Evolutionary conservation across 1,139 yeast species (phyloP).

Genomic region (Taiozyma sp.): DNA sequence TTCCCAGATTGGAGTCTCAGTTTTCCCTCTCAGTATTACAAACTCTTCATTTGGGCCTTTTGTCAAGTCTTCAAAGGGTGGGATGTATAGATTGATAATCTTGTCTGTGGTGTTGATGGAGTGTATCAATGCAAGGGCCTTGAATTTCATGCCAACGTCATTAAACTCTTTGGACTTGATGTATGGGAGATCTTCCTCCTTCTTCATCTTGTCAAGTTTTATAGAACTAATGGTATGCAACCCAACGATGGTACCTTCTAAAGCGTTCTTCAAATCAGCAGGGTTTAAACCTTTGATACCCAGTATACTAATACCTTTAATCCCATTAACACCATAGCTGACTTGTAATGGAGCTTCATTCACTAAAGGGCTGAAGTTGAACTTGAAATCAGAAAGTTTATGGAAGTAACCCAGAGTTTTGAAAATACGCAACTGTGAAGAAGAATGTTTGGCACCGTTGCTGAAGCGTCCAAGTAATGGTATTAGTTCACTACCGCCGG

Average conservation of each 20-base stretch:
- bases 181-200: slow-evolving; percentile 6
- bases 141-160: slow-evolving; percentile 21
- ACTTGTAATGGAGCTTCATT: slow-evolving; percentile 42
- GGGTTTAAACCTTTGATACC: slow-evolving; percentile 25
- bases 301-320: slow-evolving; percentile 25
- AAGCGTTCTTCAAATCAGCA: slow-evolving; percentile 36
- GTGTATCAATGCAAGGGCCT: slow-evolving; percentile 51
- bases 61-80: slow-evolving; percentile 25
- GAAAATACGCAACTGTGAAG: slow-evolving; percentile 48
- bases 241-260: slow-evolving; percentile 54
- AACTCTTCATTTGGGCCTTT: slow-evolving; percentile 26
- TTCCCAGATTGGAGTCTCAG: slow-evolving; percentile 52
- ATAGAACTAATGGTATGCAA: slow-evolving; percentile 30
- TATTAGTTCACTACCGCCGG: slow-evolving; percentile 12
- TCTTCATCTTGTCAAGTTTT: slow-evolving; percentile 7
- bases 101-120: slow-evolving; percentile 44
- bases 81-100: slow-evolving; percentile 54
- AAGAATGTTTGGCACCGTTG: slow-evolving; percentile 36
- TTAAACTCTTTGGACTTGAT: slow-evolving; percentile 13
- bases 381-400: slow-evolving; percentile 26
- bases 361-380: slow-evolving; percentile 49
- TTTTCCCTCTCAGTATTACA: slow-evolving; percentile 57
- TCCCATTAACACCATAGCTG: slow-evolving; percentile 34
- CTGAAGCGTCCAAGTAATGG: slow-evolving; percentile 25
- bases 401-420: slow-evolving; percentile 53